Evolutionary conservation across 1,284 basidiomycete genomes (phyloP).

Genomic region (Heimioporus retisporus): DNA sequence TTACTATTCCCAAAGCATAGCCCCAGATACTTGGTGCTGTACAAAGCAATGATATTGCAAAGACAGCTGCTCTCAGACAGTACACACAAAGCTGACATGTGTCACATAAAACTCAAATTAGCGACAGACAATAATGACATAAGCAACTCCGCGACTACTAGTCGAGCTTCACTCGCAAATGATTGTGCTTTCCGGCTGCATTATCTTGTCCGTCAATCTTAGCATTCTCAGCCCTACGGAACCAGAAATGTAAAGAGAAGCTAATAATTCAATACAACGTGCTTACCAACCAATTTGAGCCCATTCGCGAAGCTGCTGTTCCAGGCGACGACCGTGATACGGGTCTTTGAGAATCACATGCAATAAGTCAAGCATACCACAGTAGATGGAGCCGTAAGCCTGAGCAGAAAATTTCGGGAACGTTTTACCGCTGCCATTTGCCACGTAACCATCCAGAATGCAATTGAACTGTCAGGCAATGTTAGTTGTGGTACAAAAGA

Average conservation of each 20-base stretch:
- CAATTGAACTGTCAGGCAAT: too few species aligned
- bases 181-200: background rate
- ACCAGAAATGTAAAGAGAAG: background rate
- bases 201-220: background rate
- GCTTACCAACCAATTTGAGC: background rate
- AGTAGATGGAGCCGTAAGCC: background rate
- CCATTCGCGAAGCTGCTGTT: background rate
- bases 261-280: background rate
- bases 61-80: too few species aligned
- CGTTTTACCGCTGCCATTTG: too few species aligned
- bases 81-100: too few species aligned
- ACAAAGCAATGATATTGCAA: too few species aligned
- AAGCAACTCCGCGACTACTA: background rate
- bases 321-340: background rate
- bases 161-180: background rate
- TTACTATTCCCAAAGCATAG: too few species aligned
- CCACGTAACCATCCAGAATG: too few species aligned
- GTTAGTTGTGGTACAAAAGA: too few species aligned
- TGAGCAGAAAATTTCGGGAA: too few species aligned
- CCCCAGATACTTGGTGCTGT: too few species aligned
- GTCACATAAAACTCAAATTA: too few species aligned
- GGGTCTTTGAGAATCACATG: background rate
- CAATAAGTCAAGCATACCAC: background rate
- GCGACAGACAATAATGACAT: too few species aligned
- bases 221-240: background rate